Conservation (phyloP, 495 filamentous ascomycete species). For the Hypoxylon rickii region DNA sequence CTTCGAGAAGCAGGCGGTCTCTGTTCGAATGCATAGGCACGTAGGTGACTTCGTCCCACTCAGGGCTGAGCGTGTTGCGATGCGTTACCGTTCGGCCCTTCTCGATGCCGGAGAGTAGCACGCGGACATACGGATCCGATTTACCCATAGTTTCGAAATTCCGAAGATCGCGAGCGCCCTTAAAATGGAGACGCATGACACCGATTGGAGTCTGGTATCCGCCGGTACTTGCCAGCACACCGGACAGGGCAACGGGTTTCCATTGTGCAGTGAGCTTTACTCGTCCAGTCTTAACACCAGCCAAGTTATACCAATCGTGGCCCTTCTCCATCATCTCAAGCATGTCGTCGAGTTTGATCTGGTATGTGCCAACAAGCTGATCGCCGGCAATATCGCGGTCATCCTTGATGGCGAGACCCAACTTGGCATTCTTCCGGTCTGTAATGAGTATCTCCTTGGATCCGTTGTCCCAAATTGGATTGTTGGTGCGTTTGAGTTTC, state of each 20-base stretch:
- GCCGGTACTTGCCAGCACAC: slow-evolving; percentile 71
- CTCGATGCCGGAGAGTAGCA: slow-evolving; percentile 85
- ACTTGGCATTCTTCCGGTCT: slow-evolving; percentile 82
- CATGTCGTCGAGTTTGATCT: slow-evolving; percentile 94
- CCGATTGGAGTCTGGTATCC: slow-evolving; percentile 93
- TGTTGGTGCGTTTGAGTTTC: slow-evolving; percentile 94
- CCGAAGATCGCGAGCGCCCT: slow-evolving; percentile 76
- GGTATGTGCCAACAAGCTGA: slow-evolving; percentile 84
- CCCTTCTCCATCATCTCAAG: slow-evolving; percentile 88
- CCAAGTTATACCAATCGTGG: slow-evolving; percentile 92
- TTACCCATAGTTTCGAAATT: slow-evolving; percentile 96
- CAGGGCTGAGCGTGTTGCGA: slow-evolving; percentile 91
- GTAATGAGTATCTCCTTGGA: slow-evolving; percentile 93
- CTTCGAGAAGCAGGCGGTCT: slow-evolving; percentile 84
- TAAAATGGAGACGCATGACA: slow-evolving; percentile 92
- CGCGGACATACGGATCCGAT: slow-evolving; percentile 90
- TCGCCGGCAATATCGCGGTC: slow-evolving; percentile 85
- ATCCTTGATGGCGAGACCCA: slow-evolving; percentile 93
- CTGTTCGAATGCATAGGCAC: slow-evolving; percentile 85
- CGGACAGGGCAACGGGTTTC: slow-evolving; percentile 89
- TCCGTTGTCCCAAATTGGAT: slow-evolving; percentile 88
- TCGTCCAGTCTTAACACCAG: slow-evolving; percentile 78
- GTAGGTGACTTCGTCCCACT: slow-evolving; percentile 96
- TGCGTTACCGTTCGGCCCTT: slow-evolving; percentile 93
- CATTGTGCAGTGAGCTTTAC: slow-evolving; percentile 88